Evolutionary conservation across 2,329 filamentous ascomycete genomes (phyloP).

Genomic region (Aspergillus uvarum): DNA sequence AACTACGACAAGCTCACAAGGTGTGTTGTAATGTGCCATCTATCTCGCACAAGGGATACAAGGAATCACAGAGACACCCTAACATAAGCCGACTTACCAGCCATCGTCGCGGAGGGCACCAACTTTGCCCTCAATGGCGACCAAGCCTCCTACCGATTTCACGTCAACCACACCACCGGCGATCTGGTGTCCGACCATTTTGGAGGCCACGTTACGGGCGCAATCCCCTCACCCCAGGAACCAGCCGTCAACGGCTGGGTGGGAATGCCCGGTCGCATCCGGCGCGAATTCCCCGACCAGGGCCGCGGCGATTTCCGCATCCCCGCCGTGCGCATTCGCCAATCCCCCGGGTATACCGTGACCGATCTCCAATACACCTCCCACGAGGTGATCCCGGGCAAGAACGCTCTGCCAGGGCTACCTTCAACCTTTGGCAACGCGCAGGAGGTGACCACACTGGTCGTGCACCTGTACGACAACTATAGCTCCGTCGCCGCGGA

Average conservation of each 20-base stretch:
- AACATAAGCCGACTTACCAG: slow-evolving; percentile 19
- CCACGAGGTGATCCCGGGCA: slow-evolving; percentile 56
- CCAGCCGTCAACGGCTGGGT: slow-evolving; percentile 54
- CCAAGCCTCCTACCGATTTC: slow-evolving; percentile 62
- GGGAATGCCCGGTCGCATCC: slow-evolving; percentile 50
- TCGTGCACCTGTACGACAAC: slow-evolving; percentile 59
- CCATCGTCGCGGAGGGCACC: slow-evolving; percentile 54
- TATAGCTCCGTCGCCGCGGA: slow-evolving; percentile 59
- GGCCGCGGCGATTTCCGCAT: slow-evolving; percentile 63
- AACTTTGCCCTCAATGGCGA: slow-evolving; percentile 59
- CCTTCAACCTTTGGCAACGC: slow-evolving; percentile 60
- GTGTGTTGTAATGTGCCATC: no score
- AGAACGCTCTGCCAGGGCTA: slow-evolving; percentile 56
- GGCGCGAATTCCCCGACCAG: slow-evolving; percentile 64
- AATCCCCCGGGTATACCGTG: slow-evolving; percentile 59
- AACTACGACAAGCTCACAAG: no score
- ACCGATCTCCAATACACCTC: slow-evolving; percentile 60
- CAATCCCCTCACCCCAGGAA: slow-evolving; percentile 45
- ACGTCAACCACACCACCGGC: slow-evolving; percentile 56
- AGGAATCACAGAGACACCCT: no score
- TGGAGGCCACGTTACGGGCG: slow-evolving; percentile 56
- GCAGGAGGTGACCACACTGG: slow-evolving; percentile 58
- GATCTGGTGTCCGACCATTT: slow-evolving; percentile 64
- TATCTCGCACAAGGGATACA: no score
- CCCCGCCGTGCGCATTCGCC: slow-evolving; percentile 61